phyloP scores from a whole-genome alignment of 179 eudicot species.

The Camellia oleifera region DNA sequence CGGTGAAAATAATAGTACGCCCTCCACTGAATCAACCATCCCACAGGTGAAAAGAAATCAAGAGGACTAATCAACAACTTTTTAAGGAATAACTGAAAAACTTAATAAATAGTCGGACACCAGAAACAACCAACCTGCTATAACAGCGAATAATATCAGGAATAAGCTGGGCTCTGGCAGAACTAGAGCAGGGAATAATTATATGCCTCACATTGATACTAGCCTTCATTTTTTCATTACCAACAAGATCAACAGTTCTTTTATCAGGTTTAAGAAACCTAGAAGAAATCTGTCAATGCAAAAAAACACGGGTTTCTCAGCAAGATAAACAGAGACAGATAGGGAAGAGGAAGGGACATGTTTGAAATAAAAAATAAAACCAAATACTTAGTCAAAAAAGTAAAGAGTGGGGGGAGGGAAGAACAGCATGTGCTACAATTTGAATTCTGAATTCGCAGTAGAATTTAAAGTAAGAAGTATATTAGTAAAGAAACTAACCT shows the following conservation, averaged over 20 bases:
- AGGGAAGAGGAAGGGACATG: not conserved
- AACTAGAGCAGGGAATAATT: constrained; percentile 76
- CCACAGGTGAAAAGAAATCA: not conserved
- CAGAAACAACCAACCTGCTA: constrained; percentile 55
- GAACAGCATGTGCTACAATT: not conserved
- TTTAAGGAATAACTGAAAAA: not conserved
- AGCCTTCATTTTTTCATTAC: constrained; percentile 97
- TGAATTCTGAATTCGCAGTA: not conserved
- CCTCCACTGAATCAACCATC: constrained; percentile 60
- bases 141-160: constrained; percentile 93
- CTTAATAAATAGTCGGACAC: not conserved
- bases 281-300: constrained; percentile 47
- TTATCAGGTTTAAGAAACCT: constrained; percentile 73
- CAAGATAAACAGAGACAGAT: not conserved
- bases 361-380: not conserved
- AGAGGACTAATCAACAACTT: not conserved
- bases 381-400: too few relatives aligned
- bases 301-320: not conserved
- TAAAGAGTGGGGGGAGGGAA: not conserved
- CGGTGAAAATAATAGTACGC: constrained; percentile 75
- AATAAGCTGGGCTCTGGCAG: constrained; percentile 78
- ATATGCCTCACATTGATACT: constrained; percentile 87
- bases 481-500: constrained; percentile 35
- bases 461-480: not conserved
- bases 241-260: constrained; percentile 89